Conservation (phyloP, 352 stramenopile species). For the Globisporangium perplexum region DNA sequence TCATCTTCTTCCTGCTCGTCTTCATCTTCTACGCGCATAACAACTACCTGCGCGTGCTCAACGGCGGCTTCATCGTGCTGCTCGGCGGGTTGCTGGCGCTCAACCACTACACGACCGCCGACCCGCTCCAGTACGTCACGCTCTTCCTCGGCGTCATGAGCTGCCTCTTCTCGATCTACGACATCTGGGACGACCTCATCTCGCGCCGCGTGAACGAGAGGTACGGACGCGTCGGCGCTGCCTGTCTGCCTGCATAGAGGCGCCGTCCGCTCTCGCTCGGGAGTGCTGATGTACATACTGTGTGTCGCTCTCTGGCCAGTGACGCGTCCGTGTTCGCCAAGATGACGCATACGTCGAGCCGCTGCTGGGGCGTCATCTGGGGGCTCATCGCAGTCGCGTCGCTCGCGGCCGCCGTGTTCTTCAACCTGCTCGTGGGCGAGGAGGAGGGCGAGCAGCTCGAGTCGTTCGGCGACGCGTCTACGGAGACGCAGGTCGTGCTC, state of each 20-base stretch:
- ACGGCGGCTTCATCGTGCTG: conserved; percentile 79
- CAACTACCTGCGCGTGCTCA: conserved; percentile 68
- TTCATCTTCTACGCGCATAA: conserved; percentile 90
- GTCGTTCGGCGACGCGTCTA: conserved; percentile 47
- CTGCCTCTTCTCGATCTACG: conserved; percentile 89
- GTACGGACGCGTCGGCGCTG: conserved; percentile 8
- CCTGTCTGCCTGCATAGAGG: not conserved
- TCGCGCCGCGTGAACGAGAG: conserved; percentile 82
- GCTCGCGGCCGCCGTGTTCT: conserved; percentile 76
- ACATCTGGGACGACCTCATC: conserved; percentile 91
- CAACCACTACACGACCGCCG: conserved; percentile 54
- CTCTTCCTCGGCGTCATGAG: conserved; percentile 90
- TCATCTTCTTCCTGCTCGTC: conserved; percentile 84
- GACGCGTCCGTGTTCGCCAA: conserved; percentile 87
- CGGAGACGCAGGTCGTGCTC: conserved; percentile 56
- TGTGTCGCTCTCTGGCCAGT: conserved; percentile 15
- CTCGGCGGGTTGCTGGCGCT: conserved; percentile 70
- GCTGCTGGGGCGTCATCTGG: conserved; percentile 89
- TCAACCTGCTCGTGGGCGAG: conserved; percentile 71
- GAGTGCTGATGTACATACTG: not conserved
- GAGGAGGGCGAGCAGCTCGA: conserved; percentile 38
- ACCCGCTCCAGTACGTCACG: conserved; percentile 78
- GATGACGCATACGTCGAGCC: conserved; percentile 87
- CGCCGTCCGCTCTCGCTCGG: too few relatives aligned
- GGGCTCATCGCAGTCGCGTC: conserved; percentile 69